phyloP scores from a whole-genome alignment of 139 green algal genomes.

The Yamagishiella unicocca region DNA sequence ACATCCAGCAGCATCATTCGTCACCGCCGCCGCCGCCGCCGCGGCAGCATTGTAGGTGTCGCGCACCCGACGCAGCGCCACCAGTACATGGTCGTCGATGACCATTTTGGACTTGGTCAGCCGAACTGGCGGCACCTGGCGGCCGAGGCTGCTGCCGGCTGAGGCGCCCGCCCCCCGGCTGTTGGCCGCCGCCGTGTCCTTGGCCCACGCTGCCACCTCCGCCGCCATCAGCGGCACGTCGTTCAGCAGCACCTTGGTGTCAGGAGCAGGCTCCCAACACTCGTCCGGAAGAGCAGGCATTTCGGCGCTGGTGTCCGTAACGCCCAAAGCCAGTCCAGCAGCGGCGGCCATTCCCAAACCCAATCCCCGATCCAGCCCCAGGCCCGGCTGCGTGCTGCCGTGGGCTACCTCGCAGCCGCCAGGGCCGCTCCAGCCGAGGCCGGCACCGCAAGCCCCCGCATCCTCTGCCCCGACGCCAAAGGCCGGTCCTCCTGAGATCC shows the following conservation, averaged over 20 bases:
- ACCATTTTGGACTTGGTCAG: constrained; percentile 49
- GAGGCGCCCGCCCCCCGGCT: neutral
- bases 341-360: too few relatives aligned
- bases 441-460: neutral
- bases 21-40: neutral
- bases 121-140: neutral
- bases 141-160: neutral
- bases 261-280: constrained; percentile 29
- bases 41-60: neutral
- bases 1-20: neutral
- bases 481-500: neutral
- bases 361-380: constrained; percentile 41
- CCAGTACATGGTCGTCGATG: constrained; percentile 34
- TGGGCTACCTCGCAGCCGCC: neutral
- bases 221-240: neutral
- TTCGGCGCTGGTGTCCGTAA: too few relatives aligned
- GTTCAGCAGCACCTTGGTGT: constrained; percentile 37
- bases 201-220: constrained; percentile 14
- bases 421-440: neutral
- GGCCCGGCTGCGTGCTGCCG: neutral
- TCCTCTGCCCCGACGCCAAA: too few relatives aligned
- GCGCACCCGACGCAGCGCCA: constrained; percentile 30
- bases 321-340: too few relatives aligned
- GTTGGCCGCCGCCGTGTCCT: neutral
- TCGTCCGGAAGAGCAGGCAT: neutral